These are phyloP conservation scores for Heliamphora pulchella DNA, from an alignment of 179 eudicot genomes.

Conservation along the genomic window DNA sequence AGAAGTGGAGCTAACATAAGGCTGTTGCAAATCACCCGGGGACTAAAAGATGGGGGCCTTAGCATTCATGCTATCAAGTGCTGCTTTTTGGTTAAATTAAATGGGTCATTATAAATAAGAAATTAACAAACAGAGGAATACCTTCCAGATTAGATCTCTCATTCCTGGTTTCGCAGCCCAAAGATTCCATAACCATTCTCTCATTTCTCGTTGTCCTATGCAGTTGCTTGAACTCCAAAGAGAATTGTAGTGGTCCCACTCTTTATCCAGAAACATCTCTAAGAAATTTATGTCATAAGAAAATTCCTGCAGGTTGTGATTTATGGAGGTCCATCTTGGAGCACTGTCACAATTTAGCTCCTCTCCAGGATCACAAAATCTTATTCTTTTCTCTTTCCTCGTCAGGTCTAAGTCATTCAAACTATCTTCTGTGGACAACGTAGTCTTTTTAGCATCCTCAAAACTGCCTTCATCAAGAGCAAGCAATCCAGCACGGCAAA, in stretches of 20 bases:
- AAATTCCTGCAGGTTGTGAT: constrained; percentile 31
- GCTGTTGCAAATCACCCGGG: constrained; percentile 4
- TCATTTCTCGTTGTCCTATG: constrained; percentile 86
- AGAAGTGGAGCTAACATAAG: constrained; percentile 10
- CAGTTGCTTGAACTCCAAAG: constrained; percentile 74
- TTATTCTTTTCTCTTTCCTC: constrained; percentile 52
- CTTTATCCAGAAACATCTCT: constrained; percentile 63
- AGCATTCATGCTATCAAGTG: constrained; percentile 5
- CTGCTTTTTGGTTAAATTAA: not conserved
- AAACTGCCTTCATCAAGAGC: constrained; percentile 49
- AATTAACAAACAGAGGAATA: constrained; percentile 21
- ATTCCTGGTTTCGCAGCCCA: constrained; percentile 67
- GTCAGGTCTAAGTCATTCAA: constrained; percentile 29
- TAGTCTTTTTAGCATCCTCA: constrained; percentile 27
- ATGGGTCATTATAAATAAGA: constrained; percentile 2
- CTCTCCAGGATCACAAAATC: constrained; percentile 25
- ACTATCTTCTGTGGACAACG: constrained; percentile 19
- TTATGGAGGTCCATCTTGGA: constrained; percentile 19
- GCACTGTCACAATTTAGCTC: constrained; percentile 23
- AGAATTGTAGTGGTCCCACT: constrained; percentile 75
- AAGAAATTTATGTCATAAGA: constrained; percentile 72
- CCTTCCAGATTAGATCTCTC: constrained; percentile 92
- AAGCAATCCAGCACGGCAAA: constrained; percentile 92
- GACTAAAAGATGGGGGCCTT: not conserved
- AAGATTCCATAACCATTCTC: constrained; percentile 82